A percentile compares a stretch with the other conserved stretches of the same genome.
phyloP scores from a whole-genome alignment of 2,329 filamentous ascomycete species.

The Lecanicillium sp. region DNA sequence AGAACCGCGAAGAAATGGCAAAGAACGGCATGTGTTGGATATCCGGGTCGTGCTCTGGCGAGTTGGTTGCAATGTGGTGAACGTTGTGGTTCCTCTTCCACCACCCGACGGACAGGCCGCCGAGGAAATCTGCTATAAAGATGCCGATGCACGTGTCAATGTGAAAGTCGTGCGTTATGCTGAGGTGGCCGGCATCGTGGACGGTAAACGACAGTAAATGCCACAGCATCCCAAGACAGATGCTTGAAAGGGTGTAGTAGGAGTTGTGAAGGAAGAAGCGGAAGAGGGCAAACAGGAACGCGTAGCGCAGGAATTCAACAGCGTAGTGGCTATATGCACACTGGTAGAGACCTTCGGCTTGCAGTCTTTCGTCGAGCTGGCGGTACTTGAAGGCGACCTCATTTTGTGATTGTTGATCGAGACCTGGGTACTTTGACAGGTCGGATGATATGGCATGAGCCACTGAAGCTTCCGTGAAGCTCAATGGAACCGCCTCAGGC shows the following conservation, averaged over 20 bases:
- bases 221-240: conserved; percentile 79
- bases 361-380: conserved; percentile 60
- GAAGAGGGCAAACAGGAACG: conserved; percentile 63
- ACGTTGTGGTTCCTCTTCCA: conserved; percentile 97
- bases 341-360: conserved; percentile 64
- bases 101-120: conserved; percentile 87
- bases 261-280: conserved; percentile 52
- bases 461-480: conserved; percentile 43
- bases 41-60: conserved; percentile 90
- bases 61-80: conserved; percentile 93
- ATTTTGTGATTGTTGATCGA: conserved; percentile 66
- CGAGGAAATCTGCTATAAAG: conserved; percentile 79
- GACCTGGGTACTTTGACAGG: conserved; percentile 65
- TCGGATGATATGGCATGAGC: conserved; percentile 58
- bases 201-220: conserved; percentile 91
- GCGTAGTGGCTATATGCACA: conserved; percentile 75
- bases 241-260: conserved; percentile 63
- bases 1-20: conserved; percentile 74
- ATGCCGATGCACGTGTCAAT: conserved; percentile 81
- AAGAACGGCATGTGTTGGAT: conserved; percentile 89
- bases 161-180: conserved; percentile 85
- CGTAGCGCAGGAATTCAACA: too few species aligned
- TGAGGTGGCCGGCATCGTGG: conserved; percentile 95
- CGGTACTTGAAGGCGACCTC: conserved; percentile 75
- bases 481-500: too few species aligned